These are phyloP conservation scores for Microstegium vimineum DNA, from an alignment of 176 grass and related monocot species.

Conservation along the genomic window DNA sequence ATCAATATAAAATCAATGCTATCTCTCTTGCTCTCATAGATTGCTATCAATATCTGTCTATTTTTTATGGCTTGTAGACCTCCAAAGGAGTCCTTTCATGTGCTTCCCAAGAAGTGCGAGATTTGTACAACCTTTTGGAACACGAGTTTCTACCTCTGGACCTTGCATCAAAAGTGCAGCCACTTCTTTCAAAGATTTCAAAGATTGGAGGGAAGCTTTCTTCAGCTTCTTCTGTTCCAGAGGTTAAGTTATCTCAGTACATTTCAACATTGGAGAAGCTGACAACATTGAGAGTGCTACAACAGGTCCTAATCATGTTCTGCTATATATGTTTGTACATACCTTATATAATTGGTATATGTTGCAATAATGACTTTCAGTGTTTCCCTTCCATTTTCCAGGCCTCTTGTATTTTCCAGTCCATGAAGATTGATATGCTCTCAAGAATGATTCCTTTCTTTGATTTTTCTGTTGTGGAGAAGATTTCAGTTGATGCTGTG, in stretches of 20 bases:
- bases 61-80: conserved; percentile 29
- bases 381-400: conserved; percentile 29
- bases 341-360: neutral
- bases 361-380: neutral
- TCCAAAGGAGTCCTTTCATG: conserved; percentile 89
- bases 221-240: conserved; percentile 83
- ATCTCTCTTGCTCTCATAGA: neutral
- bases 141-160: conserved; percentile 78
- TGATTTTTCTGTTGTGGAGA: conserved; percentile 81
- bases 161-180: conserved; percentile 76
- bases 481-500: conserved; percentile 91
- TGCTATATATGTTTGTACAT: neutral
- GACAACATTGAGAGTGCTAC: conserved; percentile 75
- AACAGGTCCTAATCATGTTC: conserved; percentile 60
- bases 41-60: neutral
- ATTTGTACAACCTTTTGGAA: conserved; percentile 89
- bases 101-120: conserved; percentile 97
- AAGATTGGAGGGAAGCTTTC: conserved; percentile 88
- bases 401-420: conserved; percentile 80
- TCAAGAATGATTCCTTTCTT: conserved; percentile 97
- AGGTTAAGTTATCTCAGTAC: conserved; percentile 78
- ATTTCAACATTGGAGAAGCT: conserved; percentile 73
- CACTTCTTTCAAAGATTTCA: conserved; percentile 80
- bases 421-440: conserved; percentile 82
- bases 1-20: neutral